Evolutionary conservation across 2,329 filamentous ascomycete species (phyloP), one percentile per base, ranked within the genome.

Genomic region (Alternaria sp.): DNA sequence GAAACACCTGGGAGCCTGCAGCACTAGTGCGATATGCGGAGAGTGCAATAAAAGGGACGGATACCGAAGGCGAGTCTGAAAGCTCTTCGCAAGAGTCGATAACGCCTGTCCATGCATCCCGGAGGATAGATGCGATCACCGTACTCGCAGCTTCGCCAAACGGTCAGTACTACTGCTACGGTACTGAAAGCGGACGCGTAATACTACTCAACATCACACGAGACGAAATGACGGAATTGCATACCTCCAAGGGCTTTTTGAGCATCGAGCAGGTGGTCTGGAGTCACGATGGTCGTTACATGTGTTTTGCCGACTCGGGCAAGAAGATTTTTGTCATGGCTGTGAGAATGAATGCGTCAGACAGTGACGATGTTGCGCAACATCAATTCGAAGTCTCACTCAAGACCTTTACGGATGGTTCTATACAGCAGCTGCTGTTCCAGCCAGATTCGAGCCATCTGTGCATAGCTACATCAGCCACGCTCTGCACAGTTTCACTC

Each of bases 181-280:
- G 36, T 3, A 40, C 36, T 40, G 36, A 40, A 40, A 40, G n/a
- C 9, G 36, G 36, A 3, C 36, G 36, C 36, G 36, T 40, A 17
- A 17, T 17, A 1, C 36, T 40, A 17, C 1, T 0, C 36, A 40
- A 11, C 36, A 40, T 9, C 8, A 10, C 0, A 3, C 0, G 0
- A 40, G 32, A 1, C 32, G 15, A 40, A 0, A 0, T 8, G 32
- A 40, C 32, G 6, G 36, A 40, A 40, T 0, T 40, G 36, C 36
- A 40, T 40, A 40, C 15, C 36, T 40, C 36, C n/a, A 40, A 2
- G 11, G 36, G 36, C 36, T 40, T 40, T 17, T 40, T 40, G 36
- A 40, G 36, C n/a, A 40, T 40, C n/a, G 36, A 40, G 2, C 36
- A 40, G 36, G n/a, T 2, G 15, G n/a, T 9, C 2, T 40, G 36